These are phyloP conservation scores for Aspergillus mulundensis DNA, from an alignment of 495 filamentous ascomycete species.

Conservation along the genomic window DNA sequence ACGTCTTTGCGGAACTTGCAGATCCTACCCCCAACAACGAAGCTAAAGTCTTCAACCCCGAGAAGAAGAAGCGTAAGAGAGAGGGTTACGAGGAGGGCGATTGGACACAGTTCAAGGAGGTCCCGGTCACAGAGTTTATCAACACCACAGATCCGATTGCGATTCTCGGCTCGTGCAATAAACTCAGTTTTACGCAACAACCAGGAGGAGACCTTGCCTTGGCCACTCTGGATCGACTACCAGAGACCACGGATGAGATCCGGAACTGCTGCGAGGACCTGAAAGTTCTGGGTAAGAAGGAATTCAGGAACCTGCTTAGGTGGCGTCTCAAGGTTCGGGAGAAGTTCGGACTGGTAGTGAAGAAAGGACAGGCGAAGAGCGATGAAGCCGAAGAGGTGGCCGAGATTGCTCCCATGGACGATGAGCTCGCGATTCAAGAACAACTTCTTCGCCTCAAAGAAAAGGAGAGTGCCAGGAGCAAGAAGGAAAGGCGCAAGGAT, in stretches of 20 bases:
- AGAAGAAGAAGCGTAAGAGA: slow-evolving; percentile 93
- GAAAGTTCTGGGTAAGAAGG: slow-evolving; percentile 86
- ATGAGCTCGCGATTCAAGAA: slow-evolving; percentile 84
- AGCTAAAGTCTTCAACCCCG: slow-evolving; percentile 95
- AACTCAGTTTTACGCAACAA: slow-evolving; percentile 72
- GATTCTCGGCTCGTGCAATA: slow-evolving; percentile 86
- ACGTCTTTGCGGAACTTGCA: slow-evolving; percentile 92
- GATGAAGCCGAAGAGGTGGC: slow-evolving; percentile 70
- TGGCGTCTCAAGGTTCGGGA: slow-evolving; percentile 91
- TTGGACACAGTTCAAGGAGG: slow-evolving; percentile 86
- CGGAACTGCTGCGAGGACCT: slow-evolving; percentile 80
- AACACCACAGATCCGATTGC: slow-evolving; percentile 91
- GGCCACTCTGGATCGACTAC: slow-evolving; percentile 76
- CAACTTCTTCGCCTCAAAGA: slow-evolving; percentile 78
- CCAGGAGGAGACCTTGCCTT: slow-evolving; percentile 80
- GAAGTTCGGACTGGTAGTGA: slow-evolving; percentile 80
- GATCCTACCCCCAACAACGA: slow-evolving; percentile 91
- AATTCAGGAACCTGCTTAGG: slow-evolving; percentile 87
- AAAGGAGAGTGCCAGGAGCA: slow-evolving; percentile 66
- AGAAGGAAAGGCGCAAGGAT: slow-evolving; percentile 73
- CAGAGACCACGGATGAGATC: slow-evolving; percentile 92
- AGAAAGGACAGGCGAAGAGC: slow-evolving; percentile 47
- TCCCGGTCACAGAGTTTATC: slow-evolving; percentile 85
- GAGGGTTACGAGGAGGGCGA: slow-evolving; percentile 97
- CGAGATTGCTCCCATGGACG: slow-evolving; percentile 83